These are phyloP conservation scores for Termitomyces sp. DNA, from an alignment of 768 basidiomycete genomes.

Conservation along the genomic window DNA sequence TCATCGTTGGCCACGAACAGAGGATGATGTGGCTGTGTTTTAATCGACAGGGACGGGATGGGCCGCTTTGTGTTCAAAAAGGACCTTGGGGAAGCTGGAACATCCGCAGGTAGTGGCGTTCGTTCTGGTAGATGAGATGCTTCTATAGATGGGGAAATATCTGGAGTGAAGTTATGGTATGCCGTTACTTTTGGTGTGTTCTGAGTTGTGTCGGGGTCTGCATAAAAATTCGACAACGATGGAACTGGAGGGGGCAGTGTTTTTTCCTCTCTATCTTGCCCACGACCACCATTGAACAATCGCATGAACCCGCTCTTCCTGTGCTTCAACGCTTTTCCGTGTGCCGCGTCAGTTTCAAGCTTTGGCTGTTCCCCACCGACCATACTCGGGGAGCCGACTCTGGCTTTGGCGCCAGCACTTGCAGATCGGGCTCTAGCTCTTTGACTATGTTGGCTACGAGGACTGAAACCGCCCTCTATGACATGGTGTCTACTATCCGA, in stretches of 20 bases:
- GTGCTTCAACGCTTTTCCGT: constrained; percentile 49
- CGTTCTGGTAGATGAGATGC: constrained; percentile 9
- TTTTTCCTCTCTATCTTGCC: constrained; percentile 41
- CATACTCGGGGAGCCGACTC: constrained; percentile 37
- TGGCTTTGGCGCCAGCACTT: constrained; percentile 54
- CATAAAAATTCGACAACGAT: constrained; percentile 32
- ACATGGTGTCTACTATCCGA: constrained; percentile 10
- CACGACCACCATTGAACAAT: constrained; percentile 55
- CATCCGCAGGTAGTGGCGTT: constrained; percentile 2
- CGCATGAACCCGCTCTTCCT: constrained; percentile 83
- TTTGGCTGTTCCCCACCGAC: constrained; percentile 29
- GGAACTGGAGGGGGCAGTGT: constrained; percentile 54
- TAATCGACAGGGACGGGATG: constrained; percentile 38
- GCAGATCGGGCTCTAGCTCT: constrained; percentile 51
- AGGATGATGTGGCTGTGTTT: constrained; percentile 23
- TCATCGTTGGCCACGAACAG: constrained; percentile 18
- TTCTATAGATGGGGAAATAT: constrained; percentile 28
- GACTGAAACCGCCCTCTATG: constrained; percentile 17
- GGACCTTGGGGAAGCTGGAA: neutral
- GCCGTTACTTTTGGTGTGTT: constrained; percentile 22
- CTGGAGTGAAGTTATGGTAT: constrained; percentile 37
- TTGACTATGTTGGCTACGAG: constrained; percentile 12
- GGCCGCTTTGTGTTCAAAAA: constrained; percentile 27
- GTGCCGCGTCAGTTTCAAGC: constrained; percentile 33
- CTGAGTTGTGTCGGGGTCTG: constrained; percentile 20